Base-by-base conservation (phyloP, 2,329 filamentous ascomycete species). In the Cordyceps javanica region DNA sequence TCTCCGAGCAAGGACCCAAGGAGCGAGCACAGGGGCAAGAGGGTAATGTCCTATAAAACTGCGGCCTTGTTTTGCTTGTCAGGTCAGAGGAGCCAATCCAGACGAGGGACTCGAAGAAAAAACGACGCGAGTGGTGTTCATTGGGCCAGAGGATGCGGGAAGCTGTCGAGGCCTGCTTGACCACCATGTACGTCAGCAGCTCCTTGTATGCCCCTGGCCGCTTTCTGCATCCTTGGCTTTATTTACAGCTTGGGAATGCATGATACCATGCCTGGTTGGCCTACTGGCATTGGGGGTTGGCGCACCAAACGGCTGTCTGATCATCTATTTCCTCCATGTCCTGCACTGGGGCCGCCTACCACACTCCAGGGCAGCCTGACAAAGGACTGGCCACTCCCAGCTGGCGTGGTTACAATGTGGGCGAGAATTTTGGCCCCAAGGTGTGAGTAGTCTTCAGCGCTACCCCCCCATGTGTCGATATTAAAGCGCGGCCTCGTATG, bases 291-390 rank as follows among this genome's bases (percentile, higher is more conserved):
- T 32, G 21, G 21, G 30, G 32, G 38, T 32, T 25, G 25, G 23
- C 13, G 39, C 39, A 45, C 41, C n/a, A 28, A 52, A 52, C 41
- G 51, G 51, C 25, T 52, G 48, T 50, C 30, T 55, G 39, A 45
- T 45, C 41, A n/a, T 44, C 38, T 44, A 32, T 21, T 46, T 21
- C 38, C 6, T 44, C 50, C 36, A 42, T 54, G 51, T 54, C 28
- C 16, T 39, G 28, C 16, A 10, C 26, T 26, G 45, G 45, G 30
- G 49, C 41, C 26, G 41, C 50, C 38, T 26, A 25, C 50, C 50
- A 53, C 30, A 9, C n/a, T n/a, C 51, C 28, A 21, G 21, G 51
- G 19, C 14, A 55, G 41, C 52, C 41, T 55, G 52, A 55, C 52
- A 55, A 48, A 38, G 30, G 30, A 19, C 39, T 25, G 21, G 19